A percentile compares a stretch with the other conserved stretches of the same genome.
These are phyloP conservation scores for Fagopyrum homotropicum DNA, from an alignment of 148 eudicot genomes.

Conservation along the genomic window DNA sequence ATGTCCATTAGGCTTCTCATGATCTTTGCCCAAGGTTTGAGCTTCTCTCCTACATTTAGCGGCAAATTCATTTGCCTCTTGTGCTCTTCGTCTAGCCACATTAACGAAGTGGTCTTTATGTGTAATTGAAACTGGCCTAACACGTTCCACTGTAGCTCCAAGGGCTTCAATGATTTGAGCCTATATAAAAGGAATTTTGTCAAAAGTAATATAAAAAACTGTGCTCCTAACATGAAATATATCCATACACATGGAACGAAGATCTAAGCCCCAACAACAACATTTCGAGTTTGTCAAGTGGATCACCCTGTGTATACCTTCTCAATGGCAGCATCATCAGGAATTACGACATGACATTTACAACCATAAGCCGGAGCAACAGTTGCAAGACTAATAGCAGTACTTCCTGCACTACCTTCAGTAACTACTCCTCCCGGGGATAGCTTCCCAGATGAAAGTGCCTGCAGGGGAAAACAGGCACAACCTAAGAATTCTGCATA, in stretches of 20 bases:
- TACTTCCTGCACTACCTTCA: constrained; percentile 99
- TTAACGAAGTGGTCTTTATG: constrained; percentile 92
- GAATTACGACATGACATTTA: constrained; percentile 92
- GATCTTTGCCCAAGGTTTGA: constrained; percentile 19
- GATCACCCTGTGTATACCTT: constrained; percentile 37
- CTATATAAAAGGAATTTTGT: constrained; percentile 28
- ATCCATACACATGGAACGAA: background rate
- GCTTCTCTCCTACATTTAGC: constrained; percentile 20
- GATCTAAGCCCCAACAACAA: background rate
- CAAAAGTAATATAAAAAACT: background rate
- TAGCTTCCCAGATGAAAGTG: constrained; percentile 66
- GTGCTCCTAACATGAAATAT: background rate
- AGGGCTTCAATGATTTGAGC: constrained; percentile 94
- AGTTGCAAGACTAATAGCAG: constrained; percentile 96
- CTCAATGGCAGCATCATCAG: constrained; percentile 92
- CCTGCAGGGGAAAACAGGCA: constrained; percentile 29
- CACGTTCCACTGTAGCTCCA: constrained; percentile 92
- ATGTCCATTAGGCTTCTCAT: constrained; percentile 26
- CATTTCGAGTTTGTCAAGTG: background rate
- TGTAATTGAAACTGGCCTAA: constrained; percentile 96
- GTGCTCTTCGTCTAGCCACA: constrained; percentile 84
- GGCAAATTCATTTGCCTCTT: constrained; percentile 70
- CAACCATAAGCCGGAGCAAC: constrained; percentile 96
- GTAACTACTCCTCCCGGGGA: constrained; percentile 82
- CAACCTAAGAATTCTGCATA: background rate